Evolutionary conservation across 768 basidiomycete species (phyloP).

Genomic region (Neoboletus brunneissimus): DNA sequence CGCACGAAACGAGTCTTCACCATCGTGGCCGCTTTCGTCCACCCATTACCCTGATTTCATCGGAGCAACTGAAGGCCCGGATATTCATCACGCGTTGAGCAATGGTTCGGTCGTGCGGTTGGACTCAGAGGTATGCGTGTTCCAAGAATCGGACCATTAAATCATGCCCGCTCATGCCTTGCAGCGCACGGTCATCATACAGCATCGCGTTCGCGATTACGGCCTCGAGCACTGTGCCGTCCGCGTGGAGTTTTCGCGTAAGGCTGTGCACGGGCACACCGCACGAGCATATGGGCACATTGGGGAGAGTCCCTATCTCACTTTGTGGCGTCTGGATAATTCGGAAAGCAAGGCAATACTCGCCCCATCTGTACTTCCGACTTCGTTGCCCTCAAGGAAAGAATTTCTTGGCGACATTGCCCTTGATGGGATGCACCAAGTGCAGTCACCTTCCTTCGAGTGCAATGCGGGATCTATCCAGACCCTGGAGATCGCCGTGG

Average conservation of each 20-base stretch:
- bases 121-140: constrained; percentile 14
- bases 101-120: constrained; percentile 23
- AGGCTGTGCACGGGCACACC: background rate
- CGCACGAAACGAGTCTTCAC: constrained; percentile 26
- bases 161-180: background rate
- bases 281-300: constrained; percentile 14
- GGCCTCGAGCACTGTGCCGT: constrained; percentile 23
- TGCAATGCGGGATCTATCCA: constrained; percentile 17
- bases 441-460: constrained; percentile 12
- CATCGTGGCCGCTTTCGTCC: constrained; percentile 26
- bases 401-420: constrained; percentile 19
- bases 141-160: background rate
- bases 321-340: constrained; percentile 19
- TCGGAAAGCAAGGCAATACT: constrained; percentile 4
- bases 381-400: constrained; percentile 5
- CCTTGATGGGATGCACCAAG: constrained; percentile 5
- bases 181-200: constrained; percentile 19
- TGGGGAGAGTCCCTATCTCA: constrained; percentile 15
- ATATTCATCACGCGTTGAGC: constrained; percentile 9
- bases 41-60: constrained; percentile 23
- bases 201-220: constrained; percentile 25
- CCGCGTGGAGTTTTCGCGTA: constrained; percentile 7
- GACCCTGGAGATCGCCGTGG: constrained; percentile 22
- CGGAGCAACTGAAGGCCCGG: constrained; percentile 8
- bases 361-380: constrained; percentile 9